Evolutionary conservation across 306 rosid species (phyloP).

Genomic region (Vigna unguiculata): DNA sequence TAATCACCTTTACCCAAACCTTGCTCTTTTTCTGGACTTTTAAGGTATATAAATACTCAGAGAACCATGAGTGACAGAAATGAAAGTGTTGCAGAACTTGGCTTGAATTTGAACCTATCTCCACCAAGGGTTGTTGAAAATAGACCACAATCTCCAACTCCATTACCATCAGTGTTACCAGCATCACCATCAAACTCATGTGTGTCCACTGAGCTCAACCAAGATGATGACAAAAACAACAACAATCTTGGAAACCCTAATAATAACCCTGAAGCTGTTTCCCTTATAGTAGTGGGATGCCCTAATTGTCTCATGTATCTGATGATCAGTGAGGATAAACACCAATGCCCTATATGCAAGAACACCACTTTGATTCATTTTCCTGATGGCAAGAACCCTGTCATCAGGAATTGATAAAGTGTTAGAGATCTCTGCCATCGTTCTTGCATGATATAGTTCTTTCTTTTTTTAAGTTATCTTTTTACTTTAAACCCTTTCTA

Average conservation of each 20-base stretch:
- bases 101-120: conserved; percentile 84
- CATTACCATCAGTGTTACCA: conserved; percentile 68
- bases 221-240: conserved; percentile 48
- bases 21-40: conserved; percentile 20
- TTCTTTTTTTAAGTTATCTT: neutral
- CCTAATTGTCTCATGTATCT: conserved; percentile 93
- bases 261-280: conserved; percentile 73
- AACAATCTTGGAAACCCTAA: conserved; percentile 50
- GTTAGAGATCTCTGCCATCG: conserved; percentile 12
- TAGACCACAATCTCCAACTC: conserved; percentile 59
- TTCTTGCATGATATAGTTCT: conserved; percentile 35
- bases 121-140: conserved; percentile 70
- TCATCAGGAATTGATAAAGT: conserved; percentile 57
- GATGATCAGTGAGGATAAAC: conserved; percentile 83
- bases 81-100: conserved; percentile 77
- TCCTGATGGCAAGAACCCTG: conserved; percentile 55
- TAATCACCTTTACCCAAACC: neutral
- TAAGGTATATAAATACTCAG: conserved; percentile 36
- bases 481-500: neutral
- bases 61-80: conserved; percentile 71
- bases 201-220: conserved; percentile 76
- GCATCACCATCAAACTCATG: conserved; percentile 87
- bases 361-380: conserved; percentile 91
- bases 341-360: conserved; percentile 93
- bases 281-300: conserved; percentile 87